These are phyloP conservation scores for Lycium barbarum DNA, from an alignment of 257 asterid species.

Conservation along the genomic window DNA sequence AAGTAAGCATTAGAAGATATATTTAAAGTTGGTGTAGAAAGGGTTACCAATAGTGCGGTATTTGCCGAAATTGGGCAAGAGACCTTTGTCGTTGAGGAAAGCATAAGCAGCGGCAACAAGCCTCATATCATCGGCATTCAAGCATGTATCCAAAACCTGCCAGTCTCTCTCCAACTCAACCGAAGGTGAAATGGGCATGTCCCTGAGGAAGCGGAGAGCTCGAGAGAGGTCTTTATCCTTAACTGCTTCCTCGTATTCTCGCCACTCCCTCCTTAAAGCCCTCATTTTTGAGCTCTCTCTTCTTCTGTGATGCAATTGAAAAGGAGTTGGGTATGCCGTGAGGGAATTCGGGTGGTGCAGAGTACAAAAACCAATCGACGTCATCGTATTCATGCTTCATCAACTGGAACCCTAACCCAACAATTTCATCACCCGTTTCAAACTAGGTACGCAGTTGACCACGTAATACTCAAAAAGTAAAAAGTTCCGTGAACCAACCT, in stretches of 20 bases:
- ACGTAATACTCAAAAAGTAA: background rate
- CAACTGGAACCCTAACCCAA: background rate
- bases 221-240: conserved; percentile 85
- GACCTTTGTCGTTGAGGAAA: conserved; percentile 34
- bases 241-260: conserved; percentile 89
- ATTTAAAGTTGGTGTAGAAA: no score
- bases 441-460: background rate
- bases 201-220: conserved; percentile 78
- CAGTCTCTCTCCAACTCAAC: conserved; percentile 33
- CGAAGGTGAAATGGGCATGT: background rate
- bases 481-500: no score
- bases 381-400: background rate
- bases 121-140: conserved; percentile 95
- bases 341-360: conserved; percentile 26
- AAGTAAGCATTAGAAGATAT: no score
- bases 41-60: no score
- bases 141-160: conserved; percentile 85
- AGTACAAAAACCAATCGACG: background rate
- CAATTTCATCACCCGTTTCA: background rate
- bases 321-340: no score
- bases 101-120: conserved; percentile 81
- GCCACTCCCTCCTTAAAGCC: conserved; percentile 71
- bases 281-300: conserved; percentile 39
- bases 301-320: conserved; percentile 22
- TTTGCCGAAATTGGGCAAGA: no score